Conservation (phyloP, 148 eudicot species). For the Rhododendron ovatum region DNA sequence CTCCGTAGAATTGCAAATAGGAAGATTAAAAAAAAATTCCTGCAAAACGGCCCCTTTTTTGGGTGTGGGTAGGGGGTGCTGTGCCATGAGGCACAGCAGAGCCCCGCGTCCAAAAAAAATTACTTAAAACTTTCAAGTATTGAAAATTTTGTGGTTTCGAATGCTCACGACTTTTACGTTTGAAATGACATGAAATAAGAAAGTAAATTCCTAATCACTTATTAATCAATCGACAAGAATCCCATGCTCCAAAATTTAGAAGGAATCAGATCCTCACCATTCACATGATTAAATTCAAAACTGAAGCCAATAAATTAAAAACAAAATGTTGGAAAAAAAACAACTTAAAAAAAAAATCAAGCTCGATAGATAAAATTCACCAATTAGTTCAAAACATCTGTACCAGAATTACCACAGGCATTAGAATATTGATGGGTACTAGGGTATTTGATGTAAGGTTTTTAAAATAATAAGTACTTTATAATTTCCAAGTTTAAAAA, state of each 20-base stretch:
- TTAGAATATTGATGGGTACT: neutral
- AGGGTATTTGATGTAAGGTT: neutral
- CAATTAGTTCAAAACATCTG: neutral
- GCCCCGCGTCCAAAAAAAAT: too few relatives aligned
- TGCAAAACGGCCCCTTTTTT: too few relatives aligned
- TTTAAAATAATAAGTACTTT: too few relatives aligned
- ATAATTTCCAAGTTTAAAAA: too few relatives aligned
- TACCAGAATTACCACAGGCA: neutral
- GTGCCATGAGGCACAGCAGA: too few relatives aligned
- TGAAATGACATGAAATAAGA: neutral
- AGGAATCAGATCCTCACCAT: neutral
- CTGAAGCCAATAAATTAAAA: neutral
- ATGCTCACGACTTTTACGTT: neutral
- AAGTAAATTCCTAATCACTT: neutral
- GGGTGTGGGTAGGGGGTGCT: too few relatives aligned
- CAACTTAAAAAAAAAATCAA: neutral
- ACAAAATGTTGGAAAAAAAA: neutral
- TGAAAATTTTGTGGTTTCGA: too few relatives aligned
- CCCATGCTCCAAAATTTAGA: neutral
- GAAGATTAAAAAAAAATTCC: too few relatives aligned
- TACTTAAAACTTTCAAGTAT: too few relatives aligned
- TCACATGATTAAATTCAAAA: neutral
- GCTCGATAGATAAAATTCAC: neutral
- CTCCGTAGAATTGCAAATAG: too few relatives aligned
- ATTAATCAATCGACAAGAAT: neutral